Evolutionary conservation across 108 stramenopile genomes (phyloP), one percentile per base, ranked within the genome.

Genomic region (Cyclostephanos invisitatus): DNA sequence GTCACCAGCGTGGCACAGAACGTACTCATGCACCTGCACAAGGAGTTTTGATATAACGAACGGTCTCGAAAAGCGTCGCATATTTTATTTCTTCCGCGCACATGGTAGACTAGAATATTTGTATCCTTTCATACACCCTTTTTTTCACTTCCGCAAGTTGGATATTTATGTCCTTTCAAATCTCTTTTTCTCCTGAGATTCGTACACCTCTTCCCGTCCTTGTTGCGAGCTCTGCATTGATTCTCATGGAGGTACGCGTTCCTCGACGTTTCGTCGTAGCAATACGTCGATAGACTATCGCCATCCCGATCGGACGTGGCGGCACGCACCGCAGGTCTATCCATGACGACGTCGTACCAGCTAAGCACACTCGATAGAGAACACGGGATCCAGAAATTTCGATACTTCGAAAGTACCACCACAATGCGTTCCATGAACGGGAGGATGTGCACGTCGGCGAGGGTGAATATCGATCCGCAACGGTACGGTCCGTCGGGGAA

Each of bases 361-460:
- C 9, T 0, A 29, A 72, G 36, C 70, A 79, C 53, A 55, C 63
- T 20, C 10, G 64, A 48, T 18, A 79, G 37, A 0, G 78, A 79
- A 0, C 67, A 42, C 22, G 78, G 78, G 42, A 79, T 67, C 40
- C 63, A 79, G 38, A 79, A 79, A 50, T 63, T 68, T 12, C 78
- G 70, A 63, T 79, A 79, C 14, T 32, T 21, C 1, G 78, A 79
- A 49, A 79, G 24, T 5, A 78, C 77, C 5, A 78, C 60, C 8
- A 79, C 78, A 4, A 79, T 79, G 3, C 66, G 78, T 44, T 79
- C 78, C 15, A 79, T 62, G 4, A 60, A 50, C 44, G 78, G 78
- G 63, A 66, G 72, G 12, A 79, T 67, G 53, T 50, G 55, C 14
- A 72, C 64, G 38, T 79, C 78, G 24, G 78, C 78, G 40, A 79